Evolutionary conservation across 768 basidiomycete genomes (phyloP), one percentile per base, ranked within the genome.

Genomic region (Pleurotus pulmonarius): DNA sequence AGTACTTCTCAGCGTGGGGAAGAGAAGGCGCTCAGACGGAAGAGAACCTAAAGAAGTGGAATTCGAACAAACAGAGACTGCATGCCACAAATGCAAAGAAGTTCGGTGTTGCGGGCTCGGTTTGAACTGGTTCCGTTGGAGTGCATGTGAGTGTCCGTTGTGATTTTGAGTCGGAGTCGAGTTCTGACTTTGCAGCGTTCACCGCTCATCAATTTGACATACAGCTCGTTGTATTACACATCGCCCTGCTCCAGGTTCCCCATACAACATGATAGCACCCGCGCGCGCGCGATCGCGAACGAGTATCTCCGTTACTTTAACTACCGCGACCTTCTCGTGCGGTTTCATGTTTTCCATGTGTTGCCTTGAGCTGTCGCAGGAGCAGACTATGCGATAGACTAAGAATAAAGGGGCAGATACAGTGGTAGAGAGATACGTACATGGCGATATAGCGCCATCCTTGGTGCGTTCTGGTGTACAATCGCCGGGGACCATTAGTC

Each of bases 331-430:
- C 11, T 15, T 15, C 26, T n/a, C 20, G 43, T 13, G 20, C 43
- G 43, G n/a, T 22, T 53, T 53, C 48, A 37, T 34, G 38, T 34
- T 29, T 49, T 49, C 48, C 48, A 26, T 49, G 48, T 49, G 16
- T 26, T 18, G 48, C 29, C 16, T n/a, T 16, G 29, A 49, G 48
- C 48, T 34, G 48, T 37, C 24, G 15, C 25, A 34, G 22, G 38
- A 34, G 26, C 16, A 49, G 48, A 49, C 48, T 37, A 49, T 49
- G 2, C 13, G n/a, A 16, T 16, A n/a, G 48, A 13, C n/a, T 37
- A 34, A 49, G 34, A 20, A 47, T 18, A 22, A 25, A 47, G 46
- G n/a, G 46, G 46, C 20, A 47, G 22, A 13, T 34, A 18, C 46
- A 24, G 46, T 8, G 22, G 46, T 47, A 20, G 13, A 47, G 6